Conservation (phyloP, 1,139 yeast genomes). For the Yarrowia galli region DNA sequence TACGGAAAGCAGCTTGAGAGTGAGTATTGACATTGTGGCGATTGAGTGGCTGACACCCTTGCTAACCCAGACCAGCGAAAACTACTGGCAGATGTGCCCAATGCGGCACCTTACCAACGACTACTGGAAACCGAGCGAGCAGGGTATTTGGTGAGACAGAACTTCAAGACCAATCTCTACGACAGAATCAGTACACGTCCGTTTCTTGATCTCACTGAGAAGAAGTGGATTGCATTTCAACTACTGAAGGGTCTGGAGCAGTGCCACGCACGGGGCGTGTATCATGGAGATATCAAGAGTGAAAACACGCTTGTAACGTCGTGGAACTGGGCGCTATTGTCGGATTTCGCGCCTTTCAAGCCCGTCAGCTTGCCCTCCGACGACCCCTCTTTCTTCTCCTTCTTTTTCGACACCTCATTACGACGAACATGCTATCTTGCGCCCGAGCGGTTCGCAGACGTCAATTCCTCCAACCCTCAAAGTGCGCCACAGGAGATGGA, state of each 20-base stretch:
- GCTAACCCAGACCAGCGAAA: constrained; percentile 50
- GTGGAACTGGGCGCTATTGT: constrained; percentile 84
- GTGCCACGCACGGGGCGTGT: constrained; percentile 67
- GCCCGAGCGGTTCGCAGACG: constrained; percentile 79
- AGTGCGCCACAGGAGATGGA: constrained; percentile 38
- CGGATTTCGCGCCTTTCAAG: constrained; percentile 86
- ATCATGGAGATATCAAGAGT: constrained; percentile 90
- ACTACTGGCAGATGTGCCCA: constrained; percentile 58
- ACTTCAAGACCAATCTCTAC: constrained; percentile 76
- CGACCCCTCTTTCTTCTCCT: constrained; percentile 92
- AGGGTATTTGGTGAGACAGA: constrained; percentile 86
- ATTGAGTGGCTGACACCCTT: neutral
- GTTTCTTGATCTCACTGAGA: constrained; percentile 80
- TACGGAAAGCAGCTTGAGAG: constrained; percentile 28
- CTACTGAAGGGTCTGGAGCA: constrained; percentile 65
- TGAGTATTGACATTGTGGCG: neutral
- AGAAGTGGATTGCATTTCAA: constrained; percentile 85
- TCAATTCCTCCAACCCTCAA: constrained; percentile 39
- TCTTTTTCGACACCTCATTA: constrained; percentile 89
- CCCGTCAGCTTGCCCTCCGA: constrained; percentile 90
- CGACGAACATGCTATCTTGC: constrained; percentile 90
- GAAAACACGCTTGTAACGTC: constrained; percentile 88
- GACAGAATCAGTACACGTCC: constrained; percentile 88
- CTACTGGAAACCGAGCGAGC: constrained; percentile 91
- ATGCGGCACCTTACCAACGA: constrained; percentile 73